Base-by-base conservation (phyloP, 2,329 filamentous ascomycete genomes). In the Exophiala xenobiotica region DNA sequence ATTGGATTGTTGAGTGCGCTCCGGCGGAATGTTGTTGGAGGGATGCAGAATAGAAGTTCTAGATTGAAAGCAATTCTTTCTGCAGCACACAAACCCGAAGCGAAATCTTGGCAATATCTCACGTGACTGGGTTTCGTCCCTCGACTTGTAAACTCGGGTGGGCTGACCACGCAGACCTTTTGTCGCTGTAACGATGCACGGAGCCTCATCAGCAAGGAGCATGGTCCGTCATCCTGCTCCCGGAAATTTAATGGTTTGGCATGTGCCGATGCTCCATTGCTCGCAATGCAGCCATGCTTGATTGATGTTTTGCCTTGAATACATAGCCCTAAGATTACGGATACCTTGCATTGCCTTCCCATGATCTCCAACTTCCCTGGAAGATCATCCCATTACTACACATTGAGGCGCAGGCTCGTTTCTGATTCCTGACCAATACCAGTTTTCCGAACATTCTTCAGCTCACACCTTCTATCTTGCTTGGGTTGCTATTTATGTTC, bases 1-100 rank as follows among this genome's bases (percentile, higher is more conserved):
- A 35, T 44, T 48, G 49, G 51, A 11, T 61, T 52, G 49, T 56
- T 62, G 59, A 50, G 56, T 65, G 66, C 66, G 68, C 67, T 71
- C 68, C 70, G 68, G 69, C 64, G 60, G 44, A 18, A 44, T 46
- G 38, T 50, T 59, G 49, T 51, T 43, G 38, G 40, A 38, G n/a
- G 24, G 14, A 27, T n/a, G n/a, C n/a, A 19, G 26, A 40, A 22
- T 40, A 18, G 14, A 23, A 20, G 18, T 4, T 16, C n/a, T 16
- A 9, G 20, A 14, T 6, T 40, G 38, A n/a, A 40, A 40, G n/a
- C n/a, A 23, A 22, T 23, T 40, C 37, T 39, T 11, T 23, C n/a
- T 12, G 9, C 18, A 14, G 31, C 31, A 12, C 31, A 35, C 31
- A 35, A 35, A 35, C 18, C 31, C 9, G 5, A 16, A 3, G 11